These are phyloP conservation scores for Oenanthe sinensis DNA, from an alignment of 129 eudicot genomes.

Conservation along the genomic window DNA sequence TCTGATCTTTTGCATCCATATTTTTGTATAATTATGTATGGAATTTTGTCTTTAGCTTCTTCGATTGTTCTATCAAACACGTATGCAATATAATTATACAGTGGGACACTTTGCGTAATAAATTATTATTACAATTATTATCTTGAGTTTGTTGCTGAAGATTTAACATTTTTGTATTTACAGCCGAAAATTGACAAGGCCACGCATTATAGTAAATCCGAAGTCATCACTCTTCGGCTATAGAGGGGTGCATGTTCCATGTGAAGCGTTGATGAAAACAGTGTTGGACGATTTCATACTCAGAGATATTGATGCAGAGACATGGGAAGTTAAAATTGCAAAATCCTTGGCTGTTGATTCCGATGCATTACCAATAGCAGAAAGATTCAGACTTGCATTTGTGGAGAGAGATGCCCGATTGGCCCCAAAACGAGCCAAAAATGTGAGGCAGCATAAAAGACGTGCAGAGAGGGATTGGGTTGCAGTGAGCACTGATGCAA, in stretches of 20 bases:
- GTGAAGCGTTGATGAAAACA: slow-evolving; percentile 41
- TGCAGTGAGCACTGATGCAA: slow-evolving; percentile 46
- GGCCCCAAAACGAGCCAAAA: slow-evolving; percentile 95
- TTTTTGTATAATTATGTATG: not conserved
- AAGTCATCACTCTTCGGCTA: slow-evolving; percentile 67
- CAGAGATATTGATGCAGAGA: slow-evolving; percentile 60
- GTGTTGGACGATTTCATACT: slow-evolving; percentile 54
- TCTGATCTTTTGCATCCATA: not conserved
- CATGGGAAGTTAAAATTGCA: slow-evolving; percentile 45
- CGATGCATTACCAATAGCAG: slow-evolving; percentile 68
- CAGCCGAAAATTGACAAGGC: slow-evolving; percentile 91
- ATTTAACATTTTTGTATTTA: slow-evolving; percentile 6
- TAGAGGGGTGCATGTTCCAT: slow-evolving; percentile 57
- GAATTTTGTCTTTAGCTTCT: not conserved
- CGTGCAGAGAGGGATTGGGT: slow-evolving; percentile 78
- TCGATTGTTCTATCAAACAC: not conserved
- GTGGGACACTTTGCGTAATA: not conserved
- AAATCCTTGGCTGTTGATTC: slow-evolving; percentile 22
- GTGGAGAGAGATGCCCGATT: slow-evolving; percentile 78
- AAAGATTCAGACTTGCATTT: slow-evolving; percentile 86
- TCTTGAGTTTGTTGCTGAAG: not conserved
- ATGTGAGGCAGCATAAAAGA: slow-evolving; percentile 77
- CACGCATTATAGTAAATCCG: slow-evolving; percentile 71
- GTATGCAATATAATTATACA: not conserved
- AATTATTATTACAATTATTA: too few species aligned